These are phyloP conservation scores for Moesziomyces globuligerus DNA, from an alignment of 1,284 basidiomycete genomes.

Conservation along the genomic window DNA sequence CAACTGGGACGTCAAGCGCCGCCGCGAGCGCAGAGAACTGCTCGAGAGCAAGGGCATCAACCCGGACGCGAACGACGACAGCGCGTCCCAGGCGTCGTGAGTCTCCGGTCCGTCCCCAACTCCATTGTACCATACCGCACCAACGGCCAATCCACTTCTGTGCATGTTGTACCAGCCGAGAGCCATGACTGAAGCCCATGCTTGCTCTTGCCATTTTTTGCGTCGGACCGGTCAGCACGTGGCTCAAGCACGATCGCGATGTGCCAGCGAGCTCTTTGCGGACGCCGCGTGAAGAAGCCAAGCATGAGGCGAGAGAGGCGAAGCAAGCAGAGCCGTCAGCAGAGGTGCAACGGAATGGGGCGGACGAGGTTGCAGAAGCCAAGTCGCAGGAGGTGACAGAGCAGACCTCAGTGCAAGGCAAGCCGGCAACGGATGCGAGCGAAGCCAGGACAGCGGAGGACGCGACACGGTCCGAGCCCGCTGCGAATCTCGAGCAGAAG, in stretches of 20 bases:
- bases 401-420: not conserved
- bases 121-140: slow-evolving; percentile 6
- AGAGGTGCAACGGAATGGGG: not conserved
- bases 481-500: no score
- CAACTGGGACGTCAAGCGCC: slow-evolving; percentile 91
- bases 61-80: slow-evolving; percentile 8
- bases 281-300: no score
- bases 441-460: not conserved
- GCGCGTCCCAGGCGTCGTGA: slow-evolving; percentile 40
- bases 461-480: not conserved
- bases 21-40: slow-evolving; percentile 72
- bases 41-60: slow-evolving; percentile 31
- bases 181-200: slow-evolving; percentile 16
- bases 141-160: not conserved
- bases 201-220: slow-evolving; percentile 2
- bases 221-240: slow-evolving; percentile 12
- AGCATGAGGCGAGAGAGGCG: not conserved
- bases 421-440: not conserved
- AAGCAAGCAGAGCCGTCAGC: not conserved
- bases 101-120: slow-evolving; percentile 15
- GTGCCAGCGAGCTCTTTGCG: no score
- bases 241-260: slow-evolving; percentile 34
- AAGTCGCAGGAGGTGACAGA: no score
- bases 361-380: not conserved
- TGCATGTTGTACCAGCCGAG: no score